Evolutionary conservation across 441 rosid genomes (phyloP), one percentile per base, ranked within the genome.

Genomic region (Bruguiera hainesii): DNA sequence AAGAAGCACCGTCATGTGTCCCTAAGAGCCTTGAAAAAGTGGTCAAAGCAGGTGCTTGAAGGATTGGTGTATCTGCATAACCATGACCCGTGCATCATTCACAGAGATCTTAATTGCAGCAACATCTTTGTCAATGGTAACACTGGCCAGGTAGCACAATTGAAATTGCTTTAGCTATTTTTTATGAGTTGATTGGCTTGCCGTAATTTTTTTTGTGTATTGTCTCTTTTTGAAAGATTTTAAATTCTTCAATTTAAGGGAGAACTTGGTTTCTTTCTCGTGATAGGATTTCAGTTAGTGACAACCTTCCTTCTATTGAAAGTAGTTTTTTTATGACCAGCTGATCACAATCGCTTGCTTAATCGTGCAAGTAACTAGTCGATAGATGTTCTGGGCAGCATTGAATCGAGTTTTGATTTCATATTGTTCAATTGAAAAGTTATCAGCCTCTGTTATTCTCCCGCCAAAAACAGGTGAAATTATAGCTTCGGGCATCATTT

Each of bases 1-100:
- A 83, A 72, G 78, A 88, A 80, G 80, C 91, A 88, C 65, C 83
- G 84, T n/a, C 94, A 83, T 66, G 94, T 86, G 60, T 86, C 94
- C n/a, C 65, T 82, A 30, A 88, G 84, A 75, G 94, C 94, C 19
- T 70, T 88, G 86, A 84, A 86, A 82, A 88, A 84, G 80, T 88
- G 91, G 94, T 79, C 87, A 0, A 82, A 81, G 78, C 91, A 86
- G 77, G 80, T 86, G 13, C 87, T 88, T 29, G 87, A 83, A 71
- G 89, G 89, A n/a, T 66, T 86, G 74, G 84, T 81, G 63, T 86
- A 80, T 78, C 86, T 88, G 6, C 94, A 88, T 61, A 86, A 84
- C 0, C 91, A 84, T 59, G 91, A 86, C 6, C 87, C 87, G 6
- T 86, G 85, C 70, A 78, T 86, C 71, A 86, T 86, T 71, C 94